Evolutionary conservation across 2,329 filamentous ascomycete genomes (phyloP).

Genomic region (Aotearoamyces nothofagi): DNA sequence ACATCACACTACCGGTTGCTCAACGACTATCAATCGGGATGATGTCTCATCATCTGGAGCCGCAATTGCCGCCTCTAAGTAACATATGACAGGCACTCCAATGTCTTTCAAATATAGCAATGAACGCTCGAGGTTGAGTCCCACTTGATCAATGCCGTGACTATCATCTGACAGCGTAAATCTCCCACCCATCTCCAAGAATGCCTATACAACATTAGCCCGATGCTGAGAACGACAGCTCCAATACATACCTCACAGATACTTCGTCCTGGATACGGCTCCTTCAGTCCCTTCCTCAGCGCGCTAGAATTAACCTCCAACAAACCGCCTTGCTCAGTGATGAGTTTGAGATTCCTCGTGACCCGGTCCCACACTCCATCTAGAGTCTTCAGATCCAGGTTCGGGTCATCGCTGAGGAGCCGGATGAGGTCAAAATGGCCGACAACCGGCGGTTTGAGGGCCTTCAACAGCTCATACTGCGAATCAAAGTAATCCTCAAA

Average conservation of each 20-base stretch:
- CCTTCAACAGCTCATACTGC: constrained; percentile 66
- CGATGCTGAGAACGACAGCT: constrained; percentile 1
- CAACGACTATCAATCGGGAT: too few relatives aligned
- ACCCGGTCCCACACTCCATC: constrained; percentile 64
- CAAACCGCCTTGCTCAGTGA: constrained; percentile 62
- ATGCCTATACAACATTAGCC: constrained; percentile 34
- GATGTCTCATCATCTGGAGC: background rate
- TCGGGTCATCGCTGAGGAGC: constrained; percentile 57
- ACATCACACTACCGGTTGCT: too few relatives aligned
- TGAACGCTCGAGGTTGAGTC: constrained; percentile 63
- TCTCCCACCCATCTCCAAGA: constrained; percentile 54
- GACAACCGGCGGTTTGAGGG: constrained; percentile 60
- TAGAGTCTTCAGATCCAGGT: constrained; percentile 35
- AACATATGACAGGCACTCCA: constrained; percentile 47
- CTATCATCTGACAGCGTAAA: constrained; percentile 94
- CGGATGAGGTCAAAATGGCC: constrained; percentile 92
- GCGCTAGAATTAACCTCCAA: constrained; percentile 83
- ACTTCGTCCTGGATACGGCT: constrained; percentile 72
- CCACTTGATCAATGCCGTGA: constrained; percentile 75
- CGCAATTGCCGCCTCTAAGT: constrained; percentile 1
- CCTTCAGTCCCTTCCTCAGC: constrained; percentile 74
- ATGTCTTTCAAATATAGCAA: constrained; percentile 55
- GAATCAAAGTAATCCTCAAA: constrained; percentile 79
- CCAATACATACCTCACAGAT: constrained; percentile 53
- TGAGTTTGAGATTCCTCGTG: constrained; percentile 55